Evolutionary conservation across 805 yeast species (phyloP).

Genomic region (Hanseniaspora singularis): DNA sequence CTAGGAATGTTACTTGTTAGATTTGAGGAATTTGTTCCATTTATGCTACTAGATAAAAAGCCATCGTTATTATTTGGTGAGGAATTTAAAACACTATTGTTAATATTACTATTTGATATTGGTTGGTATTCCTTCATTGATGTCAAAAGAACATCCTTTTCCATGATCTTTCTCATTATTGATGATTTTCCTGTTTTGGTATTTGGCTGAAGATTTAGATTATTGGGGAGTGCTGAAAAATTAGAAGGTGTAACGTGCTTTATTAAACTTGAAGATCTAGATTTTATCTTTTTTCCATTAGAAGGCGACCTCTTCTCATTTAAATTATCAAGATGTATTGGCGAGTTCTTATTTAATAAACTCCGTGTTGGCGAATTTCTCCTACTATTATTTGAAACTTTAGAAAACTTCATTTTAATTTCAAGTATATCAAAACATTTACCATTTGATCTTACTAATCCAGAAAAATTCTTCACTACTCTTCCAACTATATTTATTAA

Average conservation of each 20-base stretch:
- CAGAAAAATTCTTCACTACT: conserved; percentile 29
- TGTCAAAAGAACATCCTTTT: conserved; percentile 5
- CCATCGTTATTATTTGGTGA: too few relatives aligned
- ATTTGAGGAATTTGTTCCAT: not conserved
- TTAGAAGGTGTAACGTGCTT: not conserved
- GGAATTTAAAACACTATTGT: not conserved
- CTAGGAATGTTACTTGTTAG: not conserved
- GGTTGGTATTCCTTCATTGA: not conserved
- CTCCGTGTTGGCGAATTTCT: conserved; percentile 3
- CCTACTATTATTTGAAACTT: conserved; percentile 17
- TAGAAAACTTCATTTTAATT: conserved; percentile 26
- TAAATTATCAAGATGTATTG: not conserved
- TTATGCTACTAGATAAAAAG: conserved; percentile 1
- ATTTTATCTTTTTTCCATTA: not conserved
- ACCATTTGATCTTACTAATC: conserved; percentile 22
- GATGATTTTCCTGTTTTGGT: not conserved
- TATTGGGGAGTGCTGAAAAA: not conserved
- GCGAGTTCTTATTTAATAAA: conserved; percentile 7
- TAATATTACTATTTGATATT: not conserved
- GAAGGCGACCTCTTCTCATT: not conserved
- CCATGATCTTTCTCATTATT: conserved; percentile 15
- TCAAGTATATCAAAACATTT: conserved; percentile 25
- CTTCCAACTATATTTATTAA: conserved; percentile 26
- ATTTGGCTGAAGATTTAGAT: too few relatives aligned
- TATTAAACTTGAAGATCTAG: not conserved